Base-by-base conservation (phyloP, 495 filamentous ascomycete genomes). In the Penicillium parvum region DNA sequence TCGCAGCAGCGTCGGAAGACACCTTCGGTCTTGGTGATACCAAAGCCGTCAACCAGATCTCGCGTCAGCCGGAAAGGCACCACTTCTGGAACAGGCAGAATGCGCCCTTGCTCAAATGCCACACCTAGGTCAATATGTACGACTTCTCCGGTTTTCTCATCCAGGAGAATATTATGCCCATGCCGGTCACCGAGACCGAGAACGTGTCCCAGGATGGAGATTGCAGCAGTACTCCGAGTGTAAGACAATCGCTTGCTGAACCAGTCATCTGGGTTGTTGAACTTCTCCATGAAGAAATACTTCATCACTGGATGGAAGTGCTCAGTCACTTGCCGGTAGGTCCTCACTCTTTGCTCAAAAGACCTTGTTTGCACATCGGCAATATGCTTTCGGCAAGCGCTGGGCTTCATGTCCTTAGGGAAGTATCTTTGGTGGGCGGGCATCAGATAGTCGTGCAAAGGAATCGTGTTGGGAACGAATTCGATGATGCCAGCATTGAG, bases 91-190 rank as follows among this genome's bases (percentile, higher is more conserved):
- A 97, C 83, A 0, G 90, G 92, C 0, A 98, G 72, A 8, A 98
- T 79, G 14, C 91, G 86, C n/a, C 94, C 92, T 44, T 82, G 86
- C 57, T 98, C 92, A 54, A 98, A 98, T 1, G 90, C 90, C 12
- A 98, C 86, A 27, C 92, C 92, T 6, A 98, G 77, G 60, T 98
- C 92, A 43, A 98, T 98, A 55, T 98, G 92, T 1, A 98, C 85
- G 5, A 90, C 90, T 63, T 98, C 92, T 16, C 92, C 92, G 11
- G 81, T 95, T 46, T 82, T 79, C 37, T 87, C 79, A 61, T 98
- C 92, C 0, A 98, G 76, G 2, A 98, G 76, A 50, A 98, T 97
- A 55, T 98, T 98, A 58, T 98, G 90, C 5, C 87, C 89, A 65
- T 98, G 92, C 17, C 92, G 77, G 66, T 98, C 92, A 10, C 92